Percentiles rank a stretch among this genome's conserved stretches.
Conservation (phyloP, 768 basidiomycete genomes). For the Naganishia friedmannii region DNA sequence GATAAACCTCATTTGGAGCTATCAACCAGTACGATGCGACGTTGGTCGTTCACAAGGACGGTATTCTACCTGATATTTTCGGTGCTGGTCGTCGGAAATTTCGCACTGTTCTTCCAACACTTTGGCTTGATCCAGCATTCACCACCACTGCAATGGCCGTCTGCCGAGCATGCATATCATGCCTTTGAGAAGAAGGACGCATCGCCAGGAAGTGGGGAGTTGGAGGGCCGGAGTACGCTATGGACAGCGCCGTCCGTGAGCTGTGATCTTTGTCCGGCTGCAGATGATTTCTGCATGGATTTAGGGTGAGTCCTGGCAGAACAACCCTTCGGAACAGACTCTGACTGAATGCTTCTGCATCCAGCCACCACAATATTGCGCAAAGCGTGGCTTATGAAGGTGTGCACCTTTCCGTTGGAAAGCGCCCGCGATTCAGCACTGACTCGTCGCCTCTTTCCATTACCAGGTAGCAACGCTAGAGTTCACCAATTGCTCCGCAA, state of each 20-base stretch:
- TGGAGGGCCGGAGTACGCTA: conserved; percentile 11
- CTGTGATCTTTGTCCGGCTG: conserved; percentile 22
- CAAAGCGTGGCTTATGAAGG: conserved; percentile 21
- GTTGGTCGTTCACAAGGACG: background rate
- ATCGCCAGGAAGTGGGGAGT: background rate
- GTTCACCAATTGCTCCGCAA: conserved; percentile 16
- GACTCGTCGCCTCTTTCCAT: background rate
- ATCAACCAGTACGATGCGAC: background rate
- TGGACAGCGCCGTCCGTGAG: conserved; percentile 19
- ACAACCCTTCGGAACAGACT: background rate
- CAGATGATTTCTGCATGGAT: conserved; percentile 23
- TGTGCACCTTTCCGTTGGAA: background rate
- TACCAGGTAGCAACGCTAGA: conserved; percentile 14
- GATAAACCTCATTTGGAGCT: background rate
- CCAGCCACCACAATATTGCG: conserved; percentile 12
- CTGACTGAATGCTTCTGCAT: background rate
- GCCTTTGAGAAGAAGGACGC: background rate
- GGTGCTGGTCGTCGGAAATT: conserved; percentile 6
- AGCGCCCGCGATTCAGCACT: background rate
- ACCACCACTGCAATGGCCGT: background rate
- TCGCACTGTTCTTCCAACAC: conserved; percentile 1
- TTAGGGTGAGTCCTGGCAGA: conserved; percentile 2
- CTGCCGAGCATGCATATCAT: background rate
- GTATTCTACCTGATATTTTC: conserved; percentile 9
- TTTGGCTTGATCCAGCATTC: conserved; percentile 1